Evolutionary conservation across 306 rosid genomes (phyloP).

Genomic region (Albizia julibrissin): DNA sequence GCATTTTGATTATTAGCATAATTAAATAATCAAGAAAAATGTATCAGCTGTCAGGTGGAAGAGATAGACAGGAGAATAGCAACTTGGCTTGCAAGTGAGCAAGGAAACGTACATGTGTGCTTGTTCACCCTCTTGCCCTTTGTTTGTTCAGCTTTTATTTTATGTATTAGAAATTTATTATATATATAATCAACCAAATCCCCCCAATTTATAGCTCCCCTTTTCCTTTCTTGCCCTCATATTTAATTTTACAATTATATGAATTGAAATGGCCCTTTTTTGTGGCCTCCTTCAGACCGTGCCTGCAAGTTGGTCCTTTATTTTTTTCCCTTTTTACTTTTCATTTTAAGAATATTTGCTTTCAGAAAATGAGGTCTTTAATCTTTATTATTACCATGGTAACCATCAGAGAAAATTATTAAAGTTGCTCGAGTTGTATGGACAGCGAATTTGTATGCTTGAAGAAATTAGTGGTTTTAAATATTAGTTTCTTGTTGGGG

Average conservation of each 20-base stretch:
- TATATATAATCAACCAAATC: neutral
- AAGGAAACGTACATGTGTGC: constrained; percentile 40
- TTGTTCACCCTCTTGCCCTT: constrained; percentile 30
- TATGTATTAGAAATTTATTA: neutral
- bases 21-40: neutral
- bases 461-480: neutral
- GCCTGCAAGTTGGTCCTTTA: neutral
- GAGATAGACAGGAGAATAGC: constrained; percentile 34
- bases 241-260: neutral
- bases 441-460: neutral
- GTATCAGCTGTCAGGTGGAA: constrained; percentile 28
- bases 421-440: neutral
- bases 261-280: neutral
- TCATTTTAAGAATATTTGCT: neutral
- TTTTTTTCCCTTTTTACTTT: neutral
- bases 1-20: neutral
- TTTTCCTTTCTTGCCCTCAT: neutral
- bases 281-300: neutral
- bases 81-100: constrained; percentile 66
- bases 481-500: neutral
- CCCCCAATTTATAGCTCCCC: neutral
- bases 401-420: neutral
- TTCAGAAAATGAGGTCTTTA: neutral
- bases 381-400: neutral
- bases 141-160: neutral